A percentile compares a stretch with the other conserved stretches of the same genome.
Evolutionary conservation across 805 yeast genomes (phyloP).

Genomic region (Candida cerambycidarum): DNA sequence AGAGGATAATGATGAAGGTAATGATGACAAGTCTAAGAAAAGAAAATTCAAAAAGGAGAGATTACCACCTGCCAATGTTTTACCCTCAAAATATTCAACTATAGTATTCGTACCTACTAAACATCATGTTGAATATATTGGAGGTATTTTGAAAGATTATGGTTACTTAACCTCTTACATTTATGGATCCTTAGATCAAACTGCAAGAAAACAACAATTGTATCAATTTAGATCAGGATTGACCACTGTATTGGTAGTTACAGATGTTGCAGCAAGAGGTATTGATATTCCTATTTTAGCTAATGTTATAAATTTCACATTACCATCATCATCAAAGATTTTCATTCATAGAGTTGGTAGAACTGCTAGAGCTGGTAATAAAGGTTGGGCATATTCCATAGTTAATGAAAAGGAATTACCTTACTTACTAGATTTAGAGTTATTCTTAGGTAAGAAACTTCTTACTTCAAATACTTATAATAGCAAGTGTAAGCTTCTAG

Average conservation of each 20-base stretch:
- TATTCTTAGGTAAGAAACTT: conserved; percentile 84
- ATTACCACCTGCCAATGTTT: conserved; percentile 74
- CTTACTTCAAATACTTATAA: conserved; percentile 69
- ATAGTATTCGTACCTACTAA: conserved; percentile 94
- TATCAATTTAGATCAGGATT: conserved; percentile 82
- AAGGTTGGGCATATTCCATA: conserved; percentile 96
- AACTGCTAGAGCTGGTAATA: conserved; percentile 98
- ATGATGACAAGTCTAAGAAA: conserved; percentile 30
- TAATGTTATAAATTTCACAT: conserved; percentile 86
- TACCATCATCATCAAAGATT: conserved; percentile 90
- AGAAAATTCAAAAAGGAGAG: conserved; percentile 51
- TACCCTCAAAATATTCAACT: conserved; percentile 85
- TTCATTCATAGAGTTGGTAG: conserved; percentile 98
- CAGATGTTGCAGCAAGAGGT: conserved; percentile 99
- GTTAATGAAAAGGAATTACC: conserved; percentile 85
- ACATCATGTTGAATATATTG: conserved; percentile 94
- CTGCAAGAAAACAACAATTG: conserved; percentile 87
- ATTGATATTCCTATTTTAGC: conserved; percentile 96
- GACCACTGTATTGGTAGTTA: conserved; percentile 86
- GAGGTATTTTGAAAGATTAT: conserved; percentile 64
- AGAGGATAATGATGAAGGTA: conserved; percentile 30
- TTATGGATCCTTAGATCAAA: conserved; percentile 93
- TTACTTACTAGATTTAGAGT: conserved; percentile 83
- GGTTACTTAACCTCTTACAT: conserved; percentile 89
- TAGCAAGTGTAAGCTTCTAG: conserved; percentile 53